These are phyloP conservation scores for Talaromyces ruber DNA, from an alignment of 495 filamentous ascomycete genomes.

Conservation along the genomic window DNA sequence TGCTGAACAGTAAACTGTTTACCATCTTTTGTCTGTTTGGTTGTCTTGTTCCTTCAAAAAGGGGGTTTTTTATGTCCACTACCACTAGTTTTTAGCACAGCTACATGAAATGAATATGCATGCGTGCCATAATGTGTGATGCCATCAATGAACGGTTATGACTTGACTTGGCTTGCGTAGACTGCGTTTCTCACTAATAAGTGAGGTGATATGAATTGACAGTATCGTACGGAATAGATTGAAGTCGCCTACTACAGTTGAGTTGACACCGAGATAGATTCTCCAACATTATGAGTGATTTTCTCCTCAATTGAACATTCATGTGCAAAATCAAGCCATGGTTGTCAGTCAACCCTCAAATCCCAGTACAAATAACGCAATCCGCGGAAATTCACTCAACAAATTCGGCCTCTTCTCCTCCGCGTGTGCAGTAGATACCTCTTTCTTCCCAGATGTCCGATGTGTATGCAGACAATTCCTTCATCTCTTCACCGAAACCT, in stretches of 20 bases:
- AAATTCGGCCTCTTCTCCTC: not conserved
- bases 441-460: not conserved
- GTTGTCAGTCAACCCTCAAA: not conserved
- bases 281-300: not conserved
- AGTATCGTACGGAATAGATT: too few species aligned
- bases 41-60: slow-evolving; percentile 5
- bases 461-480: not conserved
- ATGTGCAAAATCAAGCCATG: not conserved
- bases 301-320: not conserved
- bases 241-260: too few species aligned
- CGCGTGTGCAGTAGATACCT: not conserved
- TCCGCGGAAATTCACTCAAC: not conserved
- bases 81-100: slow-evolving; percentile 7
- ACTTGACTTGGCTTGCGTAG: not conserved
- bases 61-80: slow-evolving; percentile 3
- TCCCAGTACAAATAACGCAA: not conserved
- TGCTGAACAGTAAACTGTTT: slow-evolving; percentile 40
- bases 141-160: not conserved
- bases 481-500: not conserved
- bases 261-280: not conserved
- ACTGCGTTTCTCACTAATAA: too few species aligned
- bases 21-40: slow-evolving; percentile 3
- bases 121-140: slow-evolving; percentile 8
- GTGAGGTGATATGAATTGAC: too few species aligned
- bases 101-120: slow-evolving; percentile 9